Base-by-base conservation (phyloP, 306 rosid genomes). In the Acacia crassicarpa region DNA sequence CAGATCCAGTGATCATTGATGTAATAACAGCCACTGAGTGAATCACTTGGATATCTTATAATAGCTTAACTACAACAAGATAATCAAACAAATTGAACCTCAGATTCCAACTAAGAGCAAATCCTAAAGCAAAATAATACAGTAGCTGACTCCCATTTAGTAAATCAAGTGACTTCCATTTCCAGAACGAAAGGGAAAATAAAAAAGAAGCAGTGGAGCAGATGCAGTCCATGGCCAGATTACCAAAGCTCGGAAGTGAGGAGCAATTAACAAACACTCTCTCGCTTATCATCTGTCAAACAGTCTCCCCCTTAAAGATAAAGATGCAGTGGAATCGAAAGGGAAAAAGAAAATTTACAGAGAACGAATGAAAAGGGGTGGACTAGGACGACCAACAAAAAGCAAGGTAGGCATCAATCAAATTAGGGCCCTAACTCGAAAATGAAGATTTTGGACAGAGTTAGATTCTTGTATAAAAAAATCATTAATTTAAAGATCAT, bases 221-320 rank as follows among this genome's bases (percentile, higher is more conserved):
- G 83, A 86, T 85, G 92, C 86, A 88, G 53, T 82, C 75, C 82
- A 63, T 76, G 69, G 85, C 81, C 84, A 81, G 61, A 87, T 65
- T 74, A 74, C 80, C 32, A 77, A 79, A 76, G 68, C 72, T 32
- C 58, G 58, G 70, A 15, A 84, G 73, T 61, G 67, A 32, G 4
- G 40, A 58, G 51, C 23, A 81, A 74, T 78, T 17, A 81, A 61
- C 80, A 76, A 20, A 70, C 62, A 49, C 33, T 23, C 49, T 59
- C 75, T 67, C 70, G n/a, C 48, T 27, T 76, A 23, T 40, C 20
- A 67, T 44, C 56, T 23, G 22, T 81, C 66, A 72, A 19, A 35
- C 3, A 9, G 17, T 9, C 68, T 54, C 23, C 72, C 40, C 27
- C 45, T 14, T 69, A 53, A 54, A n/a, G 67, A 75, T 61, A 71